Base-by-base conservation (phyloP, 441 rosid genomes). In the Euphorbia schlechtendalii region DNA sequence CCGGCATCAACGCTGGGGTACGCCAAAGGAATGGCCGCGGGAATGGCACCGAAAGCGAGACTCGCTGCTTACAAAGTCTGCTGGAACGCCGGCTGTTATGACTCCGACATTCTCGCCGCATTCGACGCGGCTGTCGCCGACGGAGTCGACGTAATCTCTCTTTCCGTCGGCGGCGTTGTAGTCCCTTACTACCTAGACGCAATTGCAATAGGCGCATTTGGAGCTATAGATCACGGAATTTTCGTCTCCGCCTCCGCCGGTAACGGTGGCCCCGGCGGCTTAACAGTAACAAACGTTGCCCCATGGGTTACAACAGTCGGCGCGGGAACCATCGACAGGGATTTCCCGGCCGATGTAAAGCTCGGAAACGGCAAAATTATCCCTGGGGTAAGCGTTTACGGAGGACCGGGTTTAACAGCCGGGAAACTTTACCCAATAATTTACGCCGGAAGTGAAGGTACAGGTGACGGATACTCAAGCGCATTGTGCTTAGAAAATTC, bases 81-180 rank as follows among this genome's bases (percentile, higher is more conserved):
- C 32, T 90, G 91, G 96, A 82, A 74, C 69, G 74, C 79, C 0
- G 93, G 93, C 10, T 88, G 96, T 15, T 84, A 84, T 36, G 85
- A 84, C 61, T 88, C 86, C 3, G 98, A 92, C 70, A 92, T 92
- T 64, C 77, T 92, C 8, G 96, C 96, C 0, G 98, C 98, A 9
- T 92, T 92, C 58, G 98, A 92, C 59, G 55, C 89, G 1, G 98
- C 96, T 4, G 96, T 86, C 0, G 72, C 86, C 4, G 96, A 92
- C 51, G 91, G 98, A 1, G 95, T 89, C 17, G 98, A 89, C 45
- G 93, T 92, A 0, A 71, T 92, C 36, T 92, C 98, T 0, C 77
- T 92, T 22, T 84, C 90, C 56, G 98, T 92, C 0, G 96, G 98
- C 5, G 96, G 98, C 10, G 95, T 87, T 8, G 98, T 92, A 1